phyloP scores from a whole-genome alignment of 352 stramenopile genomes.

The Phytophthora brassicae region DNA sequence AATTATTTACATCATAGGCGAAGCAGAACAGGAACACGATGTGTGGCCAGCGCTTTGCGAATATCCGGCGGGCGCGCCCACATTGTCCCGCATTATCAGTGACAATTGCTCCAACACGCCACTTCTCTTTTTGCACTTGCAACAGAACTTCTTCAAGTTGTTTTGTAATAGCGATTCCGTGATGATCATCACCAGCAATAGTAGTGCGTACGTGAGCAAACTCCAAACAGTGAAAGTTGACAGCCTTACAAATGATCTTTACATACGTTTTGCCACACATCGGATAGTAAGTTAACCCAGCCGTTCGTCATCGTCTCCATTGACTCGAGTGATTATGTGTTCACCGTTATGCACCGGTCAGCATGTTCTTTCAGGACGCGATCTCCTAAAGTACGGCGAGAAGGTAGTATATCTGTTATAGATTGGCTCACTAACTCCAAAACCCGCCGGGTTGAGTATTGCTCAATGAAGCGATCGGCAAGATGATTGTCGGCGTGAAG shows the following conservation, averaged over 20 bases:
- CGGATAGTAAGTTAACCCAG: conserved; percentile 9
- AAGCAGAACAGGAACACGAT: conserved; percentile 7
- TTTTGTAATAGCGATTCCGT: conserved; percentile 3
- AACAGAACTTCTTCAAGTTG: neutral
- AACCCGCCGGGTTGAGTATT: neutral
- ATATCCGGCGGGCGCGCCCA: neutral
- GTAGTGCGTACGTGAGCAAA: neutral
- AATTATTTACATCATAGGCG: conserved; percentile 2
- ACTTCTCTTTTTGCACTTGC: neutral
- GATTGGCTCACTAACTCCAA: neutral
- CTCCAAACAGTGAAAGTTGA: conserved; percentile 2
- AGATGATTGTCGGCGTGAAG: neutral
- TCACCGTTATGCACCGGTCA: neutral
- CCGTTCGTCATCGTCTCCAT: neutral
- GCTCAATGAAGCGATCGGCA: neutral
- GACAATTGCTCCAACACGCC: conserved; percentile 6
- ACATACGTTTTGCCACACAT: conserved; percentile 6
- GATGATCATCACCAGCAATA: neutral
- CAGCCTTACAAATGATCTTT: conserved; percentile 4
- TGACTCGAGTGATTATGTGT: neutral
- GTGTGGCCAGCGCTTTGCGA: neutral
- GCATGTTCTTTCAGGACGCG: neutral
- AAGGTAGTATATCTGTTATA: neutral
- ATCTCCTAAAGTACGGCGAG: neutral
- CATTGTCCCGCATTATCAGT: conserved; percentile 9